Base-by-base conservation (phyloP, 176 grass and related monocot species). In the Neostapfia colusana region DNA sequence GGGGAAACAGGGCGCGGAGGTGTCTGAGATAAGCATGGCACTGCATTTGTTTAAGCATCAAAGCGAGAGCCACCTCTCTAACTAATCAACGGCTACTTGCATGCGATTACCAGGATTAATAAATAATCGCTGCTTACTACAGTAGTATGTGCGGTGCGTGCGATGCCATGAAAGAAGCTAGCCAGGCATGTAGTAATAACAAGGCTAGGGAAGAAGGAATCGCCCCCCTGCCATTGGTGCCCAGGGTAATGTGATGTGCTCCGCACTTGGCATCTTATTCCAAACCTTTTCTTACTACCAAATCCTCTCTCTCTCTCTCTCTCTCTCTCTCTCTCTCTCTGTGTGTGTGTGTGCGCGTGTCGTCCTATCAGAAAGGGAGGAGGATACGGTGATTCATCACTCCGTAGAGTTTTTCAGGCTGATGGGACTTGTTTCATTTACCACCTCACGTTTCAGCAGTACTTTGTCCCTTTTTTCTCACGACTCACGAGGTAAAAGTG, bases 21-120 rank as follows among this genome's bases (percentile, higher is more conserved):
- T 96, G 93, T 96, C 87, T 80, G 81, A 77, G 84, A 87, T 85
- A 84, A 87, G 74, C 50, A 85, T 84, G 81, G 60, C 89, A 87
- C 34, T 28, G 25, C 14, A 7, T 10, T 57, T 18, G 65, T 80
- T 84, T 84, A 88, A 75, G 63, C 3, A 15, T 3, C 66, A 49
- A 82, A 57, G 65, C 76, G 8, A 87, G 53, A 74, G 75, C 63
- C 21, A 50, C 64, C 14, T 17, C 67, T 39, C 73, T 51, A 54
- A 36, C 18, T 76, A 63, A 65, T 63, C 67, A 72, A 57, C 63
- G n/a, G 28, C 31, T 8, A 77, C 62, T 35, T 35, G 3, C 31
- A 2, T 67, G 21, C 8, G 13, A 27, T 43, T 40, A 17, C 35
- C 2, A 7, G 23, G 21, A 25, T 18, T 70, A 55, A 53, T 79